Evolutionary conservation across 139 green algal genomes (phyloP).

Genomic region (Edaphochlamys debaryana): DNA sequence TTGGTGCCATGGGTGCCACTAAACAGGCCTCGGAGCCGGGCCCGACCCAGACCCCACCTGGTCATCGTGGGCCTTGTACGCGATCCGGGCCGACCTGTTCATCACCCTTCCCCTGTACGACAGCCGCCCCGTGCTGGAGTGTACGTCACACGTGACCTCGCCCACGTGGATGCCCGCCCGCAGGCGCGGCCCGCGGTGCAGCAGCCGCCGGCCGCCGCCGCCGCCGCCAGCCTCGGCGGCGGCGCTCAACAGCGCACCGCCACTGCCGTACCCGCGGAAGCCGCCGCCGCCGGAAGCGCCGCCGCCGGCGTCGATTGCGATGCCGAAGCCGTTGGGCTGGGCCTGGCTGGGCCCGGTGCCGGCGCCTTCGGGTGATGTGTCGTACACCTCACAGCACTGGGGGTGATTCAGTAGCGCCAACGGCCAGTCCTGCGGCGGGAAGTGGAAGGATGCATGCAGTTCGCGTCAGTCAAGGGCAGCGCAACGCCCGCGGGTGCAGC

Average conservation of each 20-base stretch:
- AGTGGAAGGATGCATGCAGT: neutral
- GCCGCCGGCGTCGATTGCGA: neutral
- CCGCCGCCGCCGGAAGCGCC: neutral
- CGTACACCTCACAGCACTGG: neutral
- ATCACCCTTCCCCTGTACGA: slow-evolving; percentile 51
- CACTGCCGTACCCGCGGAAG: too few species aligned
- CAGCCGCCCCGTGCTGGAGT: slow-evolving; percentile 38
- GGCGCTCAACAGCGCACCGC: too few species aligned
- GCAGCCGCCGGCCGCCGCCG: too few species aligned
- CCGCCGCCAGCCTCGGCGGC: too few species aligned
- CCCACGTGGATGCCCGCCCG: slow-evolving; percentile 39
- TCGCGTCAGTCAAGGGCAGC: too few species aligned
- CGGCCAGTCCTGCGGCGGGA: neutral
- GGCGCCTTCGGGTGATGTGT: neutral
- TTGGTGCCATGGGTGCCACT: too few species aligned
- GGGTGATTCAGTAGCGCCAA: neutral
- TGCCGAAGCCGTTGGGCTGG: too few species aligned
- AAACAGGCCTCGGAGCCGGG: too few species aligned
- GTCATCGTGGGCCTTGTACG: slow-evolving; percentile 12
- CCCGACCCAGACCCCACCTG: slow-evolving; percentile 31
- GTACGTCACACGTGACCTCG: slow-evolving; percentile 8
- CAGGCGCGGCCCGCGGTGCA: slow-evolving; percentile 35
- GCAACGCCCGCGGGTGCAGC: too few species aligned
- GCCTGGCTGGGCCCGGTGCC: neutral
- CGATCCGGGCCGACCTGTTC: slow-evolving; percentile 42